These are phyloP conservation scores for Nitzschia putrida DNA, from an alignment of 108 stramenopile genomes.

Conservation along the genomic window DNA sequence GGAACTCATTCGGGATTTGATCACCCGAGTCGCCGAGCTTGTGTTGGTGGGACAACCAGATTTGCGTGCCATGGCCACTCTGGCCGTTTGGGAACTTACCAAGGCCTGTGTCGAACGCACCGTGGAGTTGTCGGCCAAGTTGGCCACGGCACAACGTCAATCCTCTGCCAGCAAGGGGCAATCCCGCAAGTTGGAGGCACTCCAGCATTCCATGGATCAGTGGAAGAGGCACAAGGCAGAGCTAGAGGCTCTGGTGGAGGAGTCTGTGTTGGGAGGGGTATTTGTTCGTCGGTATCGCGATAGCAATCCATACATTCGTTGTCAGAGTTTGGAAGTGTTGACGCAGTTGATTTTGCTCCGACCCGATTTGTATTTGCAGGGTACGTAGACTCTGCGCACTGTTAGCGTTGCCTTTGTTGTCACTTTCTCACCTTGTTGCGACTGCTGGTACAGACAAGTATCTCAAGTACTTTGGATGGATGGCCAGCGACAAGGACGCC, in stretches of 20 bases:
- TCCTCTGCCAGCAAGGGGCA: constrained; percentile 41
- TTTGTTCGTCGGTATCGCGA: constrained; percentile 84
- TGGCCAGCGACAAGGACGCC: constrained; percentile 72
- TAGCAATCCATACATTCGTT: constrained; percentile 73
- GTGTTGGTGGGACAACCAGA: constrained; percentile 81
- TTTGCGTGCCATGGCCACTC: constrained; percentile 62
- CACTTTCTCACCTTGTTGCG: background rate
- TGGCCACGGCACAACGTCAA: constrained; percentile 58
- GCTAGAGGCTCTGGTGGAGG: constrained; percentile 63
- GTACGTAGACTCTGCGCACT: constrained; percentile 1
- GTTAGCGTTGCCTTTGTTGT: background rate
- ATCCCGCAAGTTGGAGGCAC: constrained; percentile 50
- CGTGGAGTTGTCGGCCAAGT: constrained; percentile 47
- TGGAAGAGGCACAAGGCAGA: constrained; percentile 60
- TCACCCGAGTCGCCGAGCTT: constrained; percentile 63
- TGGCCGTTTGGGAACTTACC: constrained; percentile 66
- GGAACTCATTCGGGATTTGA: constrained; percentile 60
- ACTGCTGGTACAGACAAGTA: constrained; percentile 54
- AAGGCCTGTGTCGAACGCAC: constrained; percentile 64
- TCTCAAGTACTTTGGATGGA: constrained; percentile 92
- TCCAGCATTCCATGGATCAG: constrained; percentile 55
- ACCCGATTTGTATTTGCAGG: constrained; percentile 74
- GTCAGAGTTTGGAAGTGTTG: constrained; percentile 62
- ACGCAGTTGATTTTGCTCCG: constrained; percentile 60
- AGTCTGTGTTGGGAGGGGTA: constrained; percentile 58